Conservation (phyloP, 1,284 basidiomycete species). For the Apiotrichum sp. region DNA sequence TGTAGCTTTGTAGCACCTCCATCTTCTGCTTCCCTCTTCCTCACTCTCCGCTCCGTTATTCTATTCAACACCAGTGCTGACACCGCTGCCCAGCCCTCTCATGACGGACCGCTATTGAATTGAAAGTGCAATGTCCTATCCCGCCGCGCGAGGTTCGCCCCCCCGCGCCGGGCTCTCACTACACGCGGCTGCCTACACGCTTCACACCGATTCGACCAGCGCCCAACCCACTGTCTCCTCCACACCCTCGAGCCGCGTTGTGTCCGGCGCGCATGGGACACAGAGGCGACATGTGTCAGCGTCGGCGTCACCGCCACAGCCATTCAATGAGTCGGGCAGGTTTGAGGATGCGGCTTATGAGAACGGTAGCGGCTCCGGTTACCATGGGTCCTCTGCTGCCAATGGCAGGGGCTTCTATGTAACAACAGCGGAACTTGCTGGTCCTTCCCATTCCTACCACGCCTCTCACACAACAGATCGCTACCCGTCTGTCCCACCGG, state of each 20-base stretch:
- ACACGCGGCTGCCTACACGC: conserved; percentile 1
- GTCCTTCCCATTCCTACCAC: background rate
- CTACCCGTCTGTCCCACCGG: background rate
- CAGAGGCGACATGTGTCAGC: background rate
- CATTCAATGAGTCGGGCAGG: background rate
- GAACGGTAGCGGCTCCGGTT: too few species aligned
- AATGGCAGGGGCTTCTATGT: too few species aligned
- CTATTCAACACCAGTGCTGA: background rate
- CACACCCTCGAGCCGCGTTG: background rate
- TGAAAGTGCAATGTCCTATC: conserved; percentile 11
- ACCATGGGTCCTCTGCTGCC: too few species aligned
- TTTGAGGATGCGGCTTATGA: background rate
- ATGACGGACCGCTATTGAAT: conserved; percentile 11
- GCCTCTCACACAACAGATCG: background rate
- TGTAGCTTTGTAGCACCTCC: too few species aligned
- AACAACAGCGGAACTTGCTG: background rate
- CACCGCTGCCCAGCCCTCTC: background rate
- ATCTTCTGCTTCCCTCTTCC: background rate
- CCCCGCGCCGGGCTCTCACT: conserved; percentile 14
- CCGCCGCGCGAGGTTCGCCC: conserved; percentile 20
- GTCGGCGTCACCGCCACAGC: background rate
- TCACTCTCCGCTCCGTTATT: too few species aligned
- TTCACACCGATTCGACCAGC: background rate
- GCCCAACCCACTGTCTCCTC: background rate
- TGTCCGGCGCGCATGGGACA: background rate